Evolutionary conservation across 2,329 filamentous ascomycete species (phyloP).

Genomic region (Penicillium freii): DNA sequence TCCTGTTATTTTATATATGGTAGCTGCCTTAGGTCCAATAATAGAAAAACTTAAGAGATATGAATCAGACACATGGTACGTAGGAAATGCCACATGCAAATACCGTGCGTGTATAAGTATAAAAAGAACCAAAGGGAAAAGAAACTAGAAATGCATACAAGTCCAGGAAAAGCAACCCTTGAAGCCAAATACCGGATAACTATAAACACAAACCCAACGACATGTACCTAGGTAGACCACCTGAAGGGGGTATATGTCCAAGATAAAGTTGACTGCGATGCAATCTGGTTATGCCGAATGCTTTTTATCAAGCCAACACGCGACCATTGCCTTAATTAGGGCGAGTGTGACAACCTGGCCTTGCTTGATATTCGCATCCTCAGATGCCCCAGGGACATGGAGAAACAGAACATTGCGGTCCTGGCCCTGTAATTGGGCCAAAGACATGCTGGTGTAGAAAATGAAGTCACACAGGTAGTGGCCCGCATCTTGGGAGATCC

Average conservation of each 20-base stretch:
- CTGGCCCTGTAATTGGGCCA: constrained; percentile 31
- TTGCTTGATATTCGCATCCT: constrained; percentile 45
- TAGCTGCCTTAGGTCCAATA: background rate
- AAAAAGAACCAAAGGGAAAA: background rate
- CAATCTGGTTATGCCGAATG: constrained; percentile 1
- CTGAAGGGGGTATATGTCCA: background rate
- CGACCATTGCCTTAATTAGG: constrained; percentile 44
- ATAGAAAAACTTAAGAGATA: background rate
- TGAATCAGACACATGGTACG: background rate
- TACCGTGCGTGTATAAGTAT: background rate
- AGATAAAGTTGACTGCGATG: background rate
- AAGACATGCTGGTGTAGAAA: constrained; percentile 66
- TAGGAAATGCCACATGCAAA: background rate
- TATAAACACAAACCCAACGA: background rate
- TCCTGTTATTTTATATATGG: background rate
- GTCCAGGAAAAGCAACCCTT: background rate
- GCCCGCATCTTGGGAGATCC: constrained; percentile 68
- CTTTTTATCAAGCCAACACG: constrained; percentile 39
- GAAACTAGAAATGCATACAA: background rate
- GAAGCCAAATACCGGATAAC: background rate
- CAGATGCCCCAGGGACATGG: constrained; percentile 65
- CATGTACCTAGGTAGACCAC: background rate
- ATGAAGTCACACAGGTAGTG: constrained; percentile 77
- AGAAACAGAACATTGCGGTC: constrained; percentile 62
- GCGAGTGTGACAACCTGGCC: constrained; percentile 44